Evolutionary conservation across 768 basidiomycete species (phyloP).

Genomic region (Trametes sanguinea): DNA sequence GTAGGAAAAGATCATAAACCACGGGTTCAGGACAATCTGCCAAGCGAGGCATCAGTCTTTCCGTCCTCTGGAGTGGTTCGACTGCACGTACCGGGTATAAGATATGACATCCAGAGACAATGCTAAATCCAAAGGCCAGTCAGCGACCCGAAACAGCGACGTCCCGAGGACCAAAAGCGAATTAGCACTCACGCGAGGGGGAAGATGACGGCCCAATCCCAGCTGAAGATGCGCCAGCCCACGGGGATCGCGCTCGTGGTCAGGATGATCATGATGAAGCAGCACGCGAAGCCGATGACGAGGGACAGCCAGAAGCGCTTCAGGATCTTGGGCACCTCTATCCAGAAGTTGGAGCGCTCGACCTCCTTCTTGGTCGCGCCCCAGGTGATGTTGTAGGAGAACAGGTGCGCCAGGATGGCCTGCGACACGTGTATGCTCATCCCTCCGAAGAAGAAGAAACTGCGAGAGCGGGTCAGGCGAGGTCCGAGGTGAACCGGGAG

Average conservation of each 20-base stretch:
- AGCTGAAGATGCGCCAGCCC: constrained; percentile 63
- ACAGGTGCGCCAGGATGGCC: constrained; percentile 56
- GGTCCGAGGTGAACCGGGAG: too few species aligned
- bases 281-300: constrained; percentile 49
- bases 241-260: constrained; percentile 51
- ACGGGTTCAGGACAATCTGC: too few species aligned
- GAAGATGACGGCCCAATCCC: constrained; percentile 74
- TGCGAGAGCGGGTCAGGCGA: constrained; percentile 13
- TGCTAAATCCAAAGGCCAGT: too few species aligned
- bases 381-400: constrained; percentile 62
- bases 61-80: too few species aligned
- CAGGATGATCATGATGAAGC: constrained; percentile 60
- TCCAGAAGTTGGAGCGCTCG: constrained; percentile 86
- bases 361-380: constrained; percentile 77
- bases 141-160: too few species aligned
- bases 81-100: too few species aligned
- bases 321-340: constrained; percentile 83
- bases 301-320: constrained; percentile 76
- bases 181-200: constrained; percentile 55
- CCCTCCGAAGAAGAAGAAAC: constrained; percentile 60
- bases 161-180: too few species aligned
- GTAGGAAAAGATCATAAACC: too few species aligned
- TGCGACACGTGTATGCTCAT: constrained; percentile 54
- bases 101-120: too few species aligned
- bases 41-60: too few species aligned